Evolutionary conservation across 306 rosid genomes (phyloP).

Genomic region (Glycine soja): DNA sequence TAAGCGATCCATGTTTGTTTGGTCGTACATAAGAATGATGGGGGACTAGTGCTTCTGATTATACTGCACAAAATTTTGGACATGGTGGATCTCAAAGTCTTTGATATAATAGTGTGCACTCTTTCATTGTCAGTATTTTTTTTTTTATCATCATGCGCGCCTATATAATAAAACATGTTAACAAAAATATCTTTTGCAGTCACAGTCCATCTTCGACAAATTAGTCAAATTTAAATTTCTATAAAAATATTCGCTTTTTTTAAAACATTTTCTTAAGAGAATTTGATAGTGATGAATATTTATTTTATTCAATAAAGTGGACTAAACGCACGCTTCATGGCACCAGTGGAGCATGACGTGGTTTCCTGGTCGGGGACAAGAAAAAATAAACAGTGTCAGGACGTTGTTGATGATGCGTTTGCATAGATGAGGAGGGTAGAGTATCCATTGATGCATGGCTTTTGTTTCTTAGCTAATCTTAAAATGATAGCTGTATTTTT

Average conservation of each 20-base stretch:
- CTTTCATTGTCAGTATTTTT: neutral
- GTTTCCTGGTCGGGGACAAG: neutral
- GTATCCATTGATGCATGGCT: conserved; percentile 7
- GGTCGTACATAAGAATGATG: neutral
- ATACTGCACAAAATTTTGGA: conserved; percentile 23
- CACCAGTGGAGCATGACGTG: neutral
- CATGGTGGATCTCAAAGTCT: conserved; percentile 11
- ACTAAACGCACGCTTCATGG: neutral
- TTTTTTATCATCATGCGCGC: neutral
- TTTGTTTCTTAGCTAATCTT: conserved; percentile 33
- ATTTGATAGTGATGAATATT: neutral
- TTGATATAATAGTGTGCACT: conserved; percentile 1
- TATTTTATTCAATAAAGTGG: neutral
- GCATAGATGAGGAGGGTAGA: neutral
- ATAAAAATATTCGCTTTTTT: no score
- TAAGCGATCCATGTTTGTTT: no score
- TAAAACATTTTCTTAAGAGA: no score
- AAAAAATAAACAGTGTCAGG: conserved; percentile 9
- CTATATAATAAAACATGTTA: no score
- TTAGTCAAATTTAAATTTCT: no score
- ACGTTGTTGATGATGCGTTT: neutral
- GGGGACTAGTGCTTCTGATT: neutral
- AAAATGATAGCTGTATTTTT: conserved; percentile 27
- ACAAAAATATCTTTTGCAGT: no score
- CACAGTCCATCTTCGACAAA: no score